Evolutionary conservation across 805 yeast genomes (phyloP).

Genomic region (Schwanniomyces pseudopolymorphus): DNA sequence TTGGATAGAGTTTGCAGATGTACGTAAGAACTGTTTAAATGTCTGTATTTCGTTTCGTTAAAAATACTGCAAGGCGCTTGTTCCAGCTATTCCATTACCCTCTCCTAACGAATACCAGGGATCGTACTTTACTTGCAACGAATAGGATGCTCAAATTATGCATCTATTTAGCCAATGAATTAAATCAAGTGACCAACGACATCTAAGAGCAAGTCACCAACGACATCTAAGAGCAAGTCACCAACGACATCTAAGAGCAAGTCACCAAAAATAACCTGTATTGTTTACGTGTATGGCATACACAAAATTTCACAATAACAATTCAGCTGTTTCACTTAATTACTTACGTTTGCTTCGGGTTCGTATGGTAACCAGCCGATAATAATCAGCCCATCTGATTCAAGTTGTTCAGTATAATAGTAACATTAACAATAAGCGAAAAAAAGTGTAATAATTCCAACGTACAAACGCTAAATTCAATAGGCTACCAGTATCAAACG

Average conservation of each 20-base stretch:
- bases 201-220: neutral
- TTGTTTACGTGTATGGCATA: neutral
- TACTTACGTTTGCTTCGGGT: neutral
- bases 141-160: neutral
- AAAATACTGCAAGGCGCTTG: neutral
- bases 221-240: neutral
- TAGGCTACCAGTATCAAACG: neutral
- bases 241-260: neutral
- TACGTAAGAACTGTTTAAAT: neutral
- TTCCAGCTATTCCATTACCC: neutral
- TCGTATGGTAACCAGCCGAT: neutral
- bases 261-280: neutral
- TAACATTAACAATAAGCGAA: neutral
- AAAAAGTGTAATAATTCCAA: no score
- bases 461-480: neutral
- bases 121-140: neutral
- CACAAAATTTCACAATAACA: neutral
- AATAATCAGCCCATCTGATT: neutral
- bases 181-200: neutral
- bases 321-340: neutral
- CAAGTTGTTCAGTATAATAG: neutral
- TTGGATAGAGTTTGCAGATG: neutral
- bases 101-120: neutral
- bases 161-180: neutral
- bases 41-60: neutral